Conservation (phyloP, 208 protist genomes). For the Endotrypanum monterogeii region DNA sequence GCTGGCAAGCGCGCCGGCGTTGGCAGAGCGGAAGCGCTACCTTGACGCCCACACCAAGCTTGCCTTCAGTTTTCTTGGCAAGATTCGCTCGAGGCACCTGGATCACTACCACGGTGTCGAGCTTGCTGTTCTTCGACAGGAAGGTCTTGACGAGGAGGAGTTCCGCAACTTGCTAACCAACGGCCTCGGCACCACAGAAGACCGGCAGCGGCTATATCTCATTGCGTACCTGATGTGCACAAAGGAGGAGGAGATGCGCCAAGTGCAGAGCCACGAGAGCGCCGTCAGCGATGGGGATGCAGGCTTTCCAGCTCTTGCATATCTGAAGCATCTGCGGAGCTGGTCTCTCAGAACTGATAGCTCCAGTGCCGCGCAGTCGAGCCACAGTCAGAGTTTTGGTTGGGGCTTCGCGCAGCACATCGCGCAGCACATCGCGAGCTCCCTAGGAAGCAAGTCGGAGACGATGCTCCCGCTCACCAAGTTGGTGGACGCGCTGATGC, state of each 20-base stretch:
- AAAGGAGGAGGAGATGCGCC: slow-evolving; percentile 40
- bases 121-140: slow-evolving; percentile 62
- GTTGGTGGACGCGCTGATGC: slow-evolving; percentile 83
- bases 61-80: slow-evolving; percentile 66
- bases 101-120: slow-evolving; percentile 89
- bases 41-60: slow-evolving; percentile 87
- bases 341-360: slow-evolving; percentile 50
- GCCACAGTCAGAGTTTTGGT: slow-evolving; percentile 55
- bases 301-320: slow-evolving; percentile 71
- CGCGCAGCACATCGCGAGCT: slow-evolving; percentile 78
- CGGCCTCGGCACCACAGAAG: slow-evolving; percentile 49
- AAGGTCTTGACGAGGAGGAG: slow-evolving; percentile 72
- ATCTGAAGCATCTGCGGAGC: slow-evolving; percentile 79
- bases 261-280: slow-evolving; percentile 40
- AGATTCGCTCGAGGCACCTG: slow-evolving; percentile 67
- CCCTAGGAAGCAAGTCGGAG: slow-evolving; percentile 59
- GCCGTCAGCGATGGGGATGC: slow-evolving; percentile 20
- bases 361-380: slow-evolving; percentile 19
- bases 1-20: slow-evolving; percentile 70
- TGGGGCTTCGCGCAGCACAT: slow-evolving; percentile 90
- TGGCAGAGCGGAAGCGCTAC: slow-evolving; percentile 83
- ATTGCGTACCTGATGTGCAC: slow-evolving; percentile 80
- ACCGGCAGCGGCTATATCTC: slow-evolving; percentile 81
- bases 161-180: slow-evolving; percentile 61
- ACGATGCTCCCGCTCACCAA: slow-evolving; percentile 84